Evolutionary conservation across 1,284 basidiomycete species (phyloP).

Genomic region (Heterobasidion annosum): DNA sequence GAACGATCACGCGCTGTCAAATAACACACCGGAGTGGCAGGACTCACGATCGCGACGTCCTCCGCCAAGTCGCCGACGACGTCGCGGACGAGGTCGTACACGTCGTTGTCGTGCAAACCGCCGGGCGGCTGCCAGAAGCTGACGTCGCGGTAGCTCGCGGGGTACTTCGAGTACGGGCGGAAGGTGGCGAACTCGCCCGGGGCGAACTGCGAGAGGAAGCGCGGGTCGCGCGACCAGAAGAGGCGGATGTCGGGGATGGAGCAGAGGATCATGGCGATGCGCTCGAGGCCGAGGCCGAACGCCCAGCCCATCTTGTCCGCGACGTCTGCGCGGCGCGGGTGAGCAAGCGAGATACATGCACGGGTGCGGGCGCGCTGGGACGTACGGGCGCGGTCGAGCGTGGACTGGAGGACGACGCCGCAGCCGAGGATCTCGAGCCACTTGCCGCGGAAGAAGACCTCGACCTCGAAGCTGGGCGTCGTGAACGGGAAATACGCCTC

Average conservation of each 20-base stretch:
- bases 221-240: constrained; percentile 90
- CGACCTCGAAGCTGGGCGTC: constrained; percentile 94
- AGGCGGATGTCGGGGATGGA: constrained; percentile 98
- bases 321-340: constrained; percentile 41
- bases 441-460: constrained; percentile 92
- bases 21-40: background rate
- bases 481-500: constrained; percentile 98
- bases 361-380: constrained; percentile 12
- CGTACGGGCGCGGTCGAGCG: constrained; percentile 80
- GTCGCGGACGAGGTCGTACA: constrained; percentile 92
- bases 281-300: constrained; percentile 94
- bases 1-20: constrained; percentile 7
- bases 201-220: constrained; percentile 86
- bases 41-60: constrained; percentile 74
- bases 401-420: constrained; percentile 87
- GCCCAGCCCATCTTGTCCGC: constrained; percentile 92
- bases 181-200: constrained; percentile 73
- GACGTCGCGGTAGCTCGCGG: constrained; percentile 83
- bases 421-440: constrained; percentile 97
- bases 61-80: constrained; percentile 89
- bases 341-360: background rate
- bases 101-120: constrained; percentile 88
- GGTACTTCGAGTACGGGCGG: constrained; percentile 85
- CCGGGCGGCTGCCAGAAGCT: constrained; percentile 76
- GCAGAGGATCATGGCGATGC: constrained; percentile 98